Percentiles rank a stretch among this genome's conserved stretches.
Evolutionary conservation across 2,329 filamentous ascomycete genomes (phyloP).

Genomic region (Trichothecium roseum): DNA sequence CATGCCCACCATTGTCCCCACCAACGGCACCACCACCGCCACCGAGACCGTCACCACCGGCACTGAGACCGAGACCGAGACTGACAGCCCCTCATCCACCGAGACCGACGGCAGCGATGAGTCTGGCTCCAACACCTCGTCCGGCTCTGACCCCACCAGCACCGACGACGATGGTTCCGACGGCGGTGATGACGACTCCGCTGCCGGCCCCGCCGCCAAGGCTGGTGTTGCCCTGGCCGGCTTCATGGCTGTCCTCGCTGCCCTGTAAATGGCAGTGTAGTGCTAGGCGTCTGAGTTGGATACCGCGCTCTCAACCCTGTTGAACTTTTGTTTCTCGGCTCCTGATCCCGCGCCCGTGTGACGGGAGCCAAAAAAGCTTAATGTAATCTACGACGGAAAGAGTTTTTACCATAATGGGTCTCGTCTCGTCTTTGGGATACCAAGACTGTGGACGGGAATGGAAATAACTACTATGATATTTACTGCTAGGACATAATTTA

Average conservation of each 20-base stretch:
- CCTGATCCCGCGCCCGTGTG: too few species aligned
- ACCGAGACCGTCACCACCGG: slow-evolving; percentile 16
- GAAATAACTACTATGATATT: too few species aligned
- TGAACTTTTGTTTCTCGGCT: too few species aligned
- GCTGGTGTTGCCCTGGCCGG: slow-evolving; percentile 5
- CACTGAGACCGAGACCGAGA: not conserved
- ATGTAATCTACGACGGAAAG: too few species aligned
- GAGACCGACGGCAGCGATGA: not conserved
- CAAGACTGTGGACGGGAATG: too few species aligned
- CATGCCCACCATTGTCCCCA: too few species aligned
- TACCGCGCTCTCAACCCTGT: too few species aligned
- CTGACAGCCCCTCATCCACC: not conserved
- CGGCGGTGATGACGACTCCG: slow-evolving; percentile 1
- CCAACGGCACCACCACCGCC: too few species aligned
- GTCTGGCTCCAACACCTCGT: not conserved
- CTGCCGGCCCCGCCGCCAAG: slow-evolving; percentile 1
- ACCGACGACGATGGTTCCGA: slow-evolving; percentile 2
- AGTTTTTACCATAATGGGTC: too few species aligned
- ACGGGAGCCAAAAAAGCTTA: not conserved
- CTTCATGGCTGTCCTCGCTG: slow-evolving; percentile 10
- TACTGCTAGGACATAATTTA: too few species aligned
- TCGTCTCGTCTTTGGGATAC: too few species aligned
- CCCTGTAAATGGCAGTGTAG: slow-evolving; percentile 3
- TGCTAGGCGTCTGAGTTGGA: not conserved
- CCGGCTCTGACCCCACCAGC: not conserved